Base-by-base conservation (phyloP, 108 stramenopile species). In the Cyclotella atomus region DNA sequence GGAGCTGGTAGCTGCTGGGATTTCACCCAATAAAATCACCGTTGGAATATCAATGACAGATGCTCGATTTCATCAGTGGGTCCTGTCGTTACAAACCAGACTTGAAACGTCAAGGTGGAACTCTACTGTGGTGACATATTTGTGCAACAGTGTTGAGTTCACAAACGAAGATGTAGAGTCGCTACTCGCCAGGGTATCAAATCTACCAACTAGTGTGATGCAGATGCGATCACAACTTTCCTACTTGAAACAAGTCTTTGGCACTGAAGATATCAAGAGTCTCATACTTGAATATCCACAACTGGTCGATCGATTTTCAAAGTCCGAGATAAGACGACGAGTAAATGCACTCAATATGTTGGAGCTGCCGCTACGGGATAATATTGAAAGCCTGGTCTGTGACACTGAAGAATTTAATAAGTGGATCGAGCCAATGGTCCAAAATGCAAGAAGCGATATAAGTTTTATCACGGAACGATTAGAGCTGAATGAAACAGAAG, bases 21-120 rank as follows among this genome's bases (percentile, higher is more conserved):
- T 88, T n/a, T 57, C 65, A 12, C 62, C 81, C n/a, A 36, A 66
- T 10, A 82, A 73, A 56, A 84, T 94, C 17, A 87, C 91, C 8
- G 83, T 89, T 64, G 89, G 82, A 15, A 88, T 92, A 19, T 82
- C 89, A 0, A 84, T 90, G 82, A 70, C 62, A n/a, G 82, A 91
- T 35, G 80, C 71, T 12, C 69, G 82, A 7, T 94, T 92, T 72
- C 65, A 83, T 2, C 54, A 65, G 17, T 94, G 93, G 93, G 50
- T 94, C 17, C 57, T 35, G 19, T 80, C 79, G 21, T 80, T 72
- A 32, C 33, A 56, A 27, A 24, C 44, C 2, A 47, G 41, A 1
- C 16, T 36, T 20, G 54, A 45, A 15, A 38, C n/a, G 19, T 10
- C 60, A 24, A 16, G 54, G 65, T 46, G 49, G 38, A 53, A 69